phyloP scores from a whole-genome alignment of 495 filamentous ascomycete species.

The Copromyces sp. region DNA sequence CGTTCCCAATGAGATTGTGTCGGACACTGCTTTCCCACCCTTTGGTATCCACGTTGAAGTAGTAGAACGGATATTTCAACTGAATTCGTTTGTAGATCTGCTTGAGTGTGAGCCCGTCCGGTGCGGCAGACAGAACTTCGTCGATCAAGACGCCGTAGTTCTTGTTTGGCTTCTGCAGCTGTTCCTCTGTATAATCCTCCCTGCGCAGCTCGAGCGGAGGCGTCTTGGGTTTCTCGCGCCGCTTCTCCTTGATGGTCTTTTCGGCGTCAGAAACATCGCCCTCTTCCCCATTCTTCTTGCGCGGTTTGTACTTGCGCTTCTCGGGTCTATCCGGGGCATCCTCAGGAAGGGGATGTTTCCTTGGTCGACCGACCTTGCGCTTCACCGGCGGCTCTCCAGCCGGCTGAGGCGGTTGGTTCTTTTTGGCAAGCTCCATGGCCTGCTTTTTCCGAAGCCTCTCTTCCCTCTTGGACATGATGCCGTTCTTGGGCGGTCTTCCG shows the following conservation, averaged over 20 bases:
- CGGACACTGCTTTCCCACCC: conserved; percentile 97
- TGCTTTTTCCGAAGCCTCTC: conserved; percentile 56
- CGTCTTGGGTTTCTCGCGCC: conserved; percentile 51
- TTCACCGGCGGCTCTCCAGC: conserved; percentile 38
- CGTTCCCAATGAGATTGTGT: conserved; percentile 85
- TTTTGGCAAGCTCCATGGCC: conserved; percentile 38
- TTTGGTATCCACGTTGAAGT: conserved; percentile 65
- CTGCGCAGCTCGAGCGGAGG: conserved; percentile 51
- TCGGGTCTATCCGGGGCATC: conserved; percentile 49
- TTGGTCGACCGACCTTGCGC: conserved; percentile 50
- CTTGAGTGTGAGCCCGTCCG: conserved; percentile 68
- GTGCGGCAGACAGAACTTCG: conserved; percentile 71
- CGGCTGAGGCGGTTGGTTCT: conserved; percentile 33
- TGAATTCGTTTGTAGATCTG: conserved; percentile 90
- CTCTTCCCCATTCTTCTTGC: conserved; percentile 50
- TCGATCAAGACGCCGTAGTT: conserved; percentile 90
- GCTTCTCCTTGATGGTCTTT: conserved; percentile 44
- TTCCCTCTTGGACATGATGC: conserved; percentile 84
- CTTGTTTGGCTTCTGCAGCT: conserved; percentile 70
- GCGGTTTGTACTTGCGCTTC: conserved; percentile 71
- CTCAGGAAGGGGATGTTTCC: conserved; percentile 45
- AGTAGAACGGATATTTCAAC: conserved; percentile 82
- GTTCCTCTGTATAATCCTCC: conserved; percentile 70
- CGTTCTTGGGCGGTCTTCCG: conserved; percentile 82
- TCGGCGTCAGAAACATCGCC: conserved; percentile 37